A percentile compares a stretch with the other conserved stretches of the same genome.
These are phyloP conservation scores for Globisporangium spiculum DNA, from an alignment of 352 stramenopile species.

Conservation along the genomic window DNA sequence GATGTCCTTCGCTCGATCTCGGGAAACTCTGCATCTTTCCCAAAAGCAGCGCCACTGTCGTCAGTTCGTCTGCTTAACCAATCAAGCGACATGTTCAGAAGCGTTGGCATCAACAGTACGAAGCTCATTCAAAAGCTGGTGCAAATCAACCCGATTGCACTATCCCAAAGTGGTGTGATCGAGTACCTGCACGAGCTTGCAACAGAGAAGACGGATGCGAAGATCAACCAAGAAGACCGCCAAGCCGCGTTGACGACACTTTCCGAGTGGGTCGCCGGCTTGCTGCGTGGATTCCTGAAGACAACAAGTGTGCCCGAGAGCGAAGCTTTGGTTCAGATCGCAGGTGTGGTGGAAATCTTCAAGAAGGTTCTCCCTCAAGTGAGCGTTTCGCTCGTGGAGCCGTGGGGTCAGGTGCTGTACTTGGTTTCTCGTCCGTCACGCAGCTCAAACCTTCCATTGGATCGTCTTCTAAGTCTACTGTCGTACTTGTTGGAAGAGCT, in stretches of 20 bases:
- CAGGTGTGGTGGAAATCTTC: constrained; percentile 31
- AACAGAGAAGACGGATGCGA: constrained; percentile 35
- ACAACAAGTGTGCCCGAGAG: constrained; percentile 18
- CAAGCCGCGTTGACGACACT: constrained; percentile 55
- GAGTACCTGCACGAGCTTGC: constrained; percentile 29
- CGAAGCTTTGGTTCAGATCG: constrained; percentile 15
- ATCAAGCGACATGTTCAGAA: constrained; percentile 33
- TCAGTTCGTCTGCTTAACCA: constrained; percentile 58
- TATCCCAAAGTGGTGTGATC: constrained; percentile 29
- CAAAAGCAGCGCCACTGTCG: constrained; percentile 47
- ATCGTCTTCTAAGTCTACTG: constrained; percentile 23
- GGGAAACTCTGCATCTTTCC: constrained; percentile 38
- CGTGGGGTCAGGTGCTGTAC: constrained; percentile 62
- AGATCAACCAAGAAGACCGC: constrained; percentile 53
- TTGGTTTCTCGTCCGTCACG: constrained; percentile 37
- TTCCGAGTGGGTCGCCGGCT: constrained; percentile 45
- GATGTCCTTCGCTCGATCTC: constrained; percentile 58
- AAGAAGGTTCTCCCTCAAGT: constrained; percentile 47
- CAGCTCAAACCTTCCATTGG: constrained; percentile 11
- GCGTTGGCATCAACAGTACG: constrained; percentile 27
- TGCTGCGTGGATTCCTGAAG: constrained; percentile 44
- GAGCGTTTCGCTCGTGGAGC: constrained; percentile 51
- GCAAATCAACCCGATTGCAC: constrained; percentile 31
- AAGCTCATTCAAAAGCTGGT: constrained; percentile 57
- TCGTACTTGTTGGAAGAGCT: constrained; percentile 47